phyloP scores from a whole-genome alignment of 2,329 filamentous ascomycete genomes.

The Trichoderma sp. region DNA sequence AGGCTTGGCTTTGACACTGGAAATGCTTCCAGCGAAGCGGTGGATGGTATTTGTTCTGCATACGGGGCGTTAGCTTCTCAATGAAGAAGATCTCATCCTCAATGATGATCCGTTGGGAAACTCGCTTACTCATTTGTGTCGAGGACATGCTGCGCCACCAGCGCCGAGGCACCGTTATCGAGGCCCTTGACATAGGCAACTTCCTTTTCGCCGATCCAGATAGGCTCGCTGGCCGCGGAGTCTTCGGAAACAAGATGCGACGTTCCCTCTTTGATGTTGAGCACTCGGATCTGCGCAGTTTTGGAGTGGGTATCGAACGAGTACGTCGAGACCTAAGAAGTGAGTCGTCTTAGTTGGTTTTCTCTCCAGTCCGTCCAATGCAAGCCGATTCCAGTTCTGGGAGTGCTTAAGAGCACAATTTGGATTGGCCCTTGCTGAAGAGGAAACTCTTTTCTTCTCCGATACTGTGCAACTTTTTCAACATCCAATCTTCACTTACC shows the following conservation, averaged over 20 bases:
- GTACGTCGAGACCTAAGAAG: conserved; percentile 68
- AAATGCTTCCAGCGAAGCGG: conserved; percentile 56
- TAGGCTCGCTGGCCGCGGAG: conserved; percentile 67
- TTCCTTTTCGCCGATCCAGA: conserved; percentile 74
- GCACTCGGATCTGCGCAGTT: conserved; percentile 67
- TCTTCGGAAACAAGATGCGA: conserved; percentile 69
- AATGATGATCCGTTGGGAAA: no score
- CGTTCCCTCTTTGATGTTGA: conserved; percentile 70
- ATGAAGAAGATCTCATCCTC: neutral
- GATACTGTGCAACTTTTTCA: no score
- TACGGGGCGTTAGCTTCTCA: conserved; percentile 32
- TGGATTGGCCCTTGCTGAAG: neutral
- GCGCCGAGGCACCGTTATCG: conserved; percentile 52
- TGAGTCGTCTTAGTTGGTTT: conserved; percentile 8
- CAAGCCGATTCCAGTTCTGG: neutral
- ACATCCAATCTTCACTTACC: conserved; percentile 41
- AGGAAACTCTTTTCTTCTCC: neutral
- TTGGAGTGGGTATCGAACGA: conserved; percentile 76
- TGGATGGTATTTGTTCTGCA: conserved; percentile 26
- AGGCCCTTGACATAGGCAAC: conserved; percentile 58
- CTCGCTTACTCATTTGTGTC: conserved; percentile 46
- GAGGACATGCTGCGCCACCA: conserved; percentile 47
- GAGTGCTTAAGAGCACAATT: neutral
- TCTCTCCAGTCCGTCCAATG: neutral
- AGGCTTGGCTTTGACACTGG: conserved; percentile 62